phyloP scores from a whole-genome alignment of 2,329 filamentous ascomycete genomes.

The Alternaria gansuensis region DNA sequence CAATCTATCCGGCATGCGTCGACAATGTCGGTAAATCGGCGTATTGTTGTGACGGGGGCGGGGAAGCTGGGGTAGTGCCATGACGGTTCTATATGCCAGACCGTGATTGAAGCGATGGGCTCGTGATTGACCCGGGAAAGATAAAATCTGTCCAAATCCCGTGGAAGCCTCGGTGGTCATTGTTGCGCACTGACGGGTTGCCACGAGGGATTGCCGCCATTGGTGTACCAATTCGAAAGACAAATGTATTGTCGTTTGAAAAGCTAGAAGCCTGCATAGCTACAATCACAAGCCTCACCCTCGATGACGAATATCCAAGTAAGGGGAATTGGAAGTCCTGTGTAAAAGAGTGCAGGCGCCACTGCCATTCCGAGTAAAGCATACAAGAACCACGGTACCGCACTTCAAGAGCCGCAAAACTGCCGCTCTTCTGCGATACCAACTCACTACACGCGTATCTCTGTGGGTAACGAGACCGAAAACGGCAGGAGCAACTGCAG shows the following conservation, averaged over 20 bases:
- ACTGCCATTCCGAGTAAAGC: constrained; percentile 1
- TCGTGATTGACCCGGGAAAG: background rate
- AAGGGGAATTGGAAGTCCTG: too few species aligned
- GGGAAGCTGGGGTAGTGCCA: constrained; percentile 20
- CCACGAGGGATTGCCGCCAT: background rate
- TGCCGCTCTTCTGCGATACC: constrained; percentile 11
- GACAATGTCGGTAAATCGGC: constrained; percentile 29
- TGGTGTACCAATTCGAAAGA: too few species aligned
- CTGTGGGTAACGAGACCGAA: constrained; percentile 13
- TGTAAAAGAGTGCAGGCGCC: background rate
- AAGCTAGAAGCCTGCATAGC: background rate
- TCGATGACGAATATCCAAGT: too few species aligned
- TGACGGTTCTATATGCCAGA: background rate
- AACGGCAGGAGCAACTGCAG: constrained; percentile 27
- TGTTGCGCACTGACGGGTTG: background rate
- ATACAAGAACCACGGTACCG: background rate
- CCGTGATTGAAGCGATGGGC: constrained; percentile 2
- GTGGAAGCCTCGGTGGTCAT: background rate
- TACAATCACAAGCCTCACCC: background rate
- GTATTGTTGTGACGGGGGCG: constrained; percentile 22
- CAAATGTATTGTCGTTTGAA: too few species aligned
- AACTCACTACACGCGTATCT: background rate
- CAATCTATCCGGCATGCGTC: constrained; percentile 6
- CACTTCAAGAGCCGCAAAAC: background rate
- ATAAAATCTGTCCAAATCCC: background rate